Evolutionary conservation across 140 eudicot genomes (phyloP).

Genomic region (Flaveria floridana): DNA sequence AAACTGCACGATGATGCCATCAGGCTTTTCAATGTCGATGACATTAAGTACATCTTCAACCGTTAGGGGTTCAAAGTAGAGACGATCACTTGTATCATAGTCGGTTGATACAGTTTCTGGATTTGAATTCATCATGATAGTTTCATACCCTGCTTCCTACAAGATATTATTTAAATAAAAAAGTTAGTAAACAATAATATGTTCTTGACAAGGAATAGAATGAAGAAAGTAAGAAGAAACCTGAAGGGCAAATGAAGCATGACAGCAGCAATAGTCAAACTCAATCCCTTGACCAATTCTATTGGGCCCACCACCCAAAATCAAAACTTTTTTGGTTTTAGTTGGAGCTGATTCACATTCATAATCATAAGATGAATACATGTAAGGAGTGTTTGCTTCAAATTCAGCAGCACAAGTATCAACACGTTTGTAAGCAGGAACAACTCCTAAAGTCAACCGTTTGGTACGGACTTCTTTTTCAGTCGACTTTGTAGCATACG

Average conservation of each 20-base stretch:
- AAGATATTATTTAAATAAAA: background rate
- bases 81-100: constrained; percentile 94
- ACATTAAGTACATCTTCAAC: constrained; percentile 88
- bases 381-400: constrained; percentile 92
- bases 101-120: constrained; percentile 98
- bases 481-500: constrained; percentile 66
- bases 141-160: constrained; percentile 91
- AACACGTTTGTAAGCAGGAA: constrained; percentile 86
- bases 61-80: constrained; percentile 91
- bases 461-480: constrained; percentile 65
- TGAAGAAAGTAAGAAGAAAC: constrained; percentile 42
- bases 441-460: constrained; percentile 69
- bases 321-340: constrained; percentile 72
- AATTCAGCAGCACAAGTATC: constrained; percentile 99
- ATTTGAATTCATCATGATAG: constrained; percentile 98
- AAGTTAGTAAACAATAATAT: background rate
- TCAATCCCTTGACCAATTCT: constrained; percentile 98
- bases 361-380: constrained; percentile 88
- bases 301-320: constrained; percentile 97
- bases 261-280: constrained; percentile 96
- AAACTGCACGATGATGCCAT: constrained; percentile 93
- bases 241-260: constrained; percentile 97
- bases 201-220: background rate
- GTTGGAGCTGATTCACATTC: constrained; percentile 97
- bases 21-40: constrained; percentile 87